These are phyloP conservation scores for Colletotrichum spinosum DNA, from an alignment of 2,329 filamentous ascomycete genomes.

Conservation along the genomic window DNA sequence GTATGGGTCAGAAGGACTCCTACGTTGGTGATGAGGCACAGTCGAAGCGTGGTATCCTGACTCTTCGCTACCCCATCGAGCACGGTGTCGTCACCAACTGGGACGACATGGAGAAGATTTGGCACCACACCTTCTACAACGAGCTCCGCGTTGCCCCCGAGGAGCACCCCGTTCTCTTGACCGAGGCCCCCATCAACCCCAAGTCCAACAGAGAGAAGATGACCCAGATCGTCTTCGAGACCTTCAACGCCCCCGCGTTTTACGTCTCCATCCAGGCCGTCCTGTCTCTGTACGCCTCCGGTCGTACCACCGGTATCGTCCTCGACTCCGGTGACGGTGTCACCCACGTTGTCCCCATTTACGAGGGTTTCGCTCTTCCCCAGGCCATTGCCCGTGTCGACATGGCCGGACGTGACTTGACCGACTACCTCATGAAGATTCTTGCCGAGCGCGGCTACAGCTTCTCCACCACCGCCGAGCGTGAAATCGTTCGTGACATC, in stretches of 20 bases:
- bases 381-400: constrained; percentile 99
- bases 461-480: constrained; percentile 99
- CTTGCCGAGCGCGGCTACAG: constrained; percentile 99
- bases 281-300: constrained; percentile 98
- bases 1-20: constrained; percentile 99
- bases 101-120: constrained; percentile 99
- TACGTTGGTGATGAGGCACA: constrained; percentile 99
- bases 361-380: constrained; percentile 99
- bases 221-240: constrained; percentile 99
- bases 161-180: constrained; percentile 99
- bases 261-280: constrained; percentile 99
- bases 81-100: constrained; percentile 99
- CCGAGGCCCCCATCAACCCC: constrained; percentile 99
- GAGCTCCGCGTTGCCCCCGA: constrained; percentile 99
- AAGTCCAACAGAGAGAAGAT: constrained; percentile 99
- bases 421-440: constrained; percentile 99
- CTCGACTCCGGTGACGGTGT: constrained; percentile 99
- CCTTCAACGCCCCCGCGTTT: constrained; percentile 99
- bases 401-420: constrained; percentile 99
- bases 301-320: constrained; percentile 99
- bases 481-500: constrained; percentile 99
- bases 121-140: constrained; percentile 99
- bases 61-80: constrained; percentile 99
- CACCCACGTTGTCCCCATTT: constrained; percentile 99
- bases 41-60: constrained; percentile 99